Base-by-base conservation (phyloP, 495 filamentous ascomycete genomes). In the Penicillium cosmopolitanum region DNA sequence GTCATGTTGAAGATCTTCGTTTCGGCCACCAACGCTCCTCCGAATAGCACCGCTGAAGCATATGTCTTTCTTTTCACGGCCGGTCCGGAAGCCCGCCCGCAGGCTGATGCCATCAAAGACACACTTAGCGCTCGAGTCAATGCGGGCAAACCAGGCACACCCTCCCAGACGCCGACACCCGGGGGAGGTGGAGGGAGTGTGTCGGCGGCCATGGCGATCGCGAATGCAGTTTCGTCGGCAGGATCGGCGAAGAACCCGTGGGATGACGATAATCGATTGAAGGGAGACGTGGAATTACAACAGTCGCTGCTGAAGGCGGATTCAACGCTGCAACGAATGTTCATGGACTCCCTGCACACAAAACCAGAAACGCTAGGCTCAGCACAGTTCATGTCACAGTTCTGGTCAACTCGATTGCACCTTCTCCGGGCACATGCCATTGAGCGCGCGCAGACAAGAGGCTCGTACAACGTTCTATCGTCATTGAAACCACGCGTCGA, bases 61-160 rank as follows among this genome's bases (percentile, higher is more conserved):
- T 91, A 96, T 69, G 83, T 92, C 53, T 97, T 98, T 71, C 84
- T 84, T 53, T 97, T 97, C 76, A 96, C 91, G 25, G 90, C 91
- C 5, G 75, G 85, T 13, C 77, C 84, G 13, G 83, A 87, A 42
- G 92, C 95, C 43, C 84, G 94, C 40, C 74, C 82, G 9, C 92
- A 98, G 78, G 92, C 93, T 42, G 89, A 94, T 67, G 82, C 85
- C 5, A 86, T 97, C 64, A 93, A 89, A 65, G 90, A 91, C 68
- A 77, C 86, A 11, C 83, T 98, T 57, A 90, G 92, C n/a, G 81
- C 81, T 42, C 80, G 88, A 12, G 87, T 98, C 42, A 86, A 89
- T 46, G 80, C 86, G 2, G 67, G 72, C n/a, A 95, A 94, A 60
- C 76, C 84, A 11, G 79, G 74, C 0, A 73, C 76, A 8, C 71